These are phyloP conservation scores for Kwoniella sp. DNA, from an alignment of 768 basidiomycete genomes.

Conservation along the genomic window DNA sequence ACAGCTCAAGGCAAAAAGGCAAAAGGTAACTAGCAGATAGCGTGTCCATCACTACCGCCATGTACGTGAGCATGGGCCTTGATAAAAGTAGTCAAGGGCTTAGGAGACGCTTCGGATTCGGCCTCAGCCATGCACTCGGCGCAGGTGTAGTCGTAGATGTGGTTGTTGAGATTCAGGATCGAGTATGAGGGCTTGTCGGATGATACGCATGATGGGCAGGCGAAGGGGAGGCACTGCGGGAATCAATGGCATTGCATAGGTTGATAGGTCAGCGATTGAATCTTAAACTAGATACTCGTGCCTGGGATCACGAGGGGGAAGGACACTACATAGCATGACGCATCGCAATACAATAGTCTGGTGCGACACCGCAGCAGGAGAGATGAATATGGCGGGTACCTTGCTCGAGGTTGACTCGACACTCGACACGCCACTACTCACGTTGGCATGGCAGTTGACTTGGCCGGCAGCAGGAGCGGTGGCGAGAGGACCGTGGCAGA, in stretches of 20 bases:
- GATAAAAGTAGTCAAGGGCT: slow-evolving; percentile 9
- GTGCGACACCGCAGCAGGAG: not conserved
- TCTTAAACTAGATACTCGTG: not conserved
- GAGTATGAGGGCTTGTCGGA: slow-evolving; percentile 19
- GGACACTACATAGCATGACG: not conserved
- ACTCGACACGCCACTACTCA: slow-evolving; percentile 8
- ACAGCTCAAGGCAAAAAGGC: too few relatives aligned
- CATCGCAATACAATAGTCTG: too few relatives aligned
- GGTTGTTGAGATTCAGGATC: slow-evolving; percentile 26
- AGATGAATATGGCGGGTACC: too few relatives aligned
- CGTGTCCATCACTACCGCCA: slow-evolving; percentile 5
- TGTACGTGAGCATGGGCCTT: slow-evolving; percentile 1
- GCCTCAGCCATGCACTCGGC: slow-evolving; percentile 19
- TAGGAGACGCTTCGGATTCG: not conserved
- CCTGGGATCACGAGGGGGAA: not conserved
- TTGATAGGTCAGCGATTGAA: not conserved
- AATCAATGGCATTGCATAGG: not conserved
- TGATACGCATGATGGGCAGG: slow-evolving; percentile 27
- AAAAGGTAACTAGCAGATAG: slow-evolving; percentile 6
- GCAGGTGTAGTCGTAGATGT: slow-evolving; percentile 34
- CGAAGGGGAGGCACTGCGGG: slow-evolving; percentile 28
- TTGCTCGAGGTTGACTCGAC: not conserved
- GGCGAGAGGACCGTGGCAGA: slow-evolving; percentile 31
- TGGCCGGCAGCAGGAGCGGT: slow-evolving; percentile 14
- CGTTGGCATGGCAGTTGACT: slow-evolving; percentile 27